Conservation (phyloP, 768 basidiomycete genomes). For the Gautieria morchelliformis region DNA sequence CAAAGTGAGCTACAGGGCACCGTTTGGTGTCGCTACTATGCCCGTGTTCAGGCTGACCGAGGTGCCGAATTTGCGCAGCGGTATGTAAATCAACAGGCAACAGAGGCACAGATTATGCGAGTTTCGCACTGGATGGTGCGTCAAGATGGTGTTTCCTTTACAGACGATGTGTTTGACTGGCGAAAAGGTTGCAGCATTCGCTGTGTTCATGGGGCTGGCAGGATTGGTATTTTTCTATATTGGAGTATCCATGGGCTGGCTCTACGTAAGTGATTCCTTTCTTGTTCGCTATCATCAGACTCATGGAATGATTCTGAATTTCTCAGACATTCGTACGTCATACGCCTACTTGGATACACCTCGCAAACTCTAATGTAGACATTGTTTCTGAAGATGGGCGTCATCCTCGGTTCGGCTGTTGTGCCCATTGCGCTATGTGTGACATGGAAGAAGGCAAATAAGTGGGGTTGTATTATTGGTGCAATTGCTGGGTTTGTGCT, state of each 20-base stretch:
- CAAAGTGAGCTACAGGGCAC: slow-evolving; percentile 34
- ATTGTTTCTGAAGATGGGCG: slow-evolving; percentile 52
- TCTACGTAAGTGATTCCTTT: slow-evolving; percentile 53
- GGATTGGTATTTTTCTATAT: slow-evolving; percentile 85
- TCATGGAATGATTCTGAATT: not conserved
- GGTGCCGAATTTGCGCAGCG: slow-evolving; percentile 25
- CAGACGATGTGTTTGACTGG: not conserved
- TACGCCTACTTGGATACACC: slow-evolving; percentile 2
- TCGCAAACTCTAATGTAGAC: not conserved
- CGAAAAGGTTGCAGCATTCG: slow-evolving; percentile 53
- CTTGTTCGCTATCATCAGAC: not conserved
- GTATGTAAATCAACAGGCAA: slow-evolving; percentile 78
- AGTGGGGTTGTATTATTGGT: slow-evolving; percentile 73
- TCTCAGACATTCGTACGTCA: slow-evolving; percentile 47
- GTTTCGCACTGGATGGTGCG: slow-evolving; percentile 60
- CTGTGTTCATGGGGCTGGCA: slow-evolving; percentile 71
- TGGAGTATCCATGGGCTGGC: slow-evolving; percentile 89
- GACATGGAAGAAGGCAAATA: slow-evolving; percentile 81
- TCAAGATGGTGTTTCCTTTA: not conserved
- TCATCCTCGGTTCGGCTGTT: slow-evolving; percentile 76
- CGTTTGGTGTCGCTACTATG: not conserved
- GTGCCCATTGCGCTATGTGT: slow-evolving; percentile 81
- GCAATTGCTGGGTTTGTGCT: slow-evolving; percentile 57
- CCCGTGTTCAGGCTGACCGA: not conserved
- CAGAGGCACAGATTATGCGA: slow-evolving; percentile 57